Evolutionary conservation across 2,329 filamentous ascomycete genomes (phyloP).

Genomic region (Aspergillus oerlinghausenensis): DNA sequence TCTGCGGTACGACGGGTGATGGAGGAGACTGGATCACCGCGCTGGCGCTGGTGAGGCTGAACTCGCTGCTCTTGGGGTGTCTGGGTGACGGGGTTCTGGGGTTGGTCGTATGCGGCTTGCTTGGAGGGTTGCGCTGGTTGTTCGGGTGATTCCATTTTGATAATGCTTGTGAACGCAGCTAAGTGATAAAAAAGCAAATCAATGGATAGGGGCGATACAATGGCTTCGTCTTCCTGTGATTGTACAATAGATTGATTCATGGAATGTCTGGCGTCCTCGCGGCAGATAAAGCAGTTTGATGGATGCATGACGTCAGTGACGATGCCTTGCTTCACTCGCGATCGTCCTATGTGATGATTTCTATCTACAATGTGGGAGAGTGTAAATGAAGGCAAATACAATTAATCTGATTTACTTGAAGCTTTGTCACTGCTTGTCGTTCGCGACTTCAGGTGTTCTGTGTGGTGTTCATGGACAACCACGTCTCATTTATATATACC

Average conservation of each 20-base stretch:
- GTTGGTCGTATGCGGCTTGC: constrained; percentile 29
- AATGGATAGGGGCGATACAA: not conserved
- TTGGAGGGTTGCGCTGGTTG: constrained; percentile 31
- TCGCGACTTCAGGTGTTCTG: not conserved
- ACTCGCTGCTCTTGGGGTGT: constrained; percentile 23
- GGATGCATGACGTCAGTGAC: constrained; percentile 20
- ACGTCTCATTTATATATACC: not conserved
- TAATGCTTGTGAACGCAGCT: not conserved
- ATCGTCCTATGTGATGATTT: not conserved
- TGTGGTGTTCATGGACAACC: not conserved
- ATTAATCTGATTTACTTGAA: not conserved
- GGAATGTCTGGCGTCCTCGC: not conserved
- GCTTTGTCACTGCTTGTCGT: not conserved
- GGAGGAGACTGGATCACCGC: constrained; percentile 21
- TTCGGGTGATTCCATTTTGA: constrained; percentile 17
- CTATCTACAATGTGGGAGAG: too few relatives aligned
- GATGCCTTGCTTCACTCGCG: not conserved
- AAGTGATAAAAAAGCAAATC: not conserved
- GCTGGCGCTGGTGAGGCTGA: constrained; percentile 7
- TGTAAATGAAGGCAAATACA: not conserved
- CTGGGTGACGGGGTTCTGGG: constrained; percentile 31
- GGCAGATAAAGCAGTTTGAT: constrained; percentile 6
- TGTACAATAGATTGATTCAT: not conserved
- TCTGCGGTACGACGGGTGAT: constrained; percentile 23
- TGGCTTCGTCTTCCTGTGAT: not conserved